A percentile compares a stretch with the other conserved stretches of the same genome.
These are phyloP conservation scores for Fomitopsis pinicola DNA, from an alignment of 1,284 basidiomycete species.

Conservation along the genomic window DNA sequence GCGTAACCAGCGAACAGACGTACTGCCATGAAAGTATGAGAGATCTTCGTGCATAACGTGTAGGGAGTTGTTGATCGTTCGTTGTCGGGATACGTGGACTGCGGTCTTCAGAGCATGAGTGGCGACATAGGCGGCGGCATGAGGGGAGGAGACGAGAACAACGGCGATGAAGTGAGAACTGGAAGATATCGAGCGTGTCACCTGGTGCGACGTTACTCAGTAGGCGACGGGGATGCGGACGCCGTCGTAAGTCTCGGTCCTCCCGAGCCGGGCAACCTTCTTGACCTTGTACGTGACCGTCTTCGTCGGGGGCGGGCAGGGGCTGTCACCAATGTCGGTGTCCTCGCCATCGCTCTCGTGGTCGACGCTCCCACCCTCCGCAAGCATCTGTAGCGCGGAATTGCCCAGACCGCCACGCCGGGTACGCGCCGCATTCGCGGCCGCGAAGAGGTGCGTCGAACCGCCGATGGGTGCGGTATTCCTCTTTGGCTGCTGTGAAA, in stretches of 20 bases:
- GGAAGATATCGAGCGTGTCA: background rate
- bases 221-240: constrained; percentile 31
- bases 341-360: constrained; percentile 66
- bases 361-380: constrained; percentile 57
- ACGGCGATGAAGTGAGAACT: background rate
- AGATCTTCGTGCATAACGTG: constrained; percentile 2
- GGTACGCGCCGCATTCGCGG: constrained; percentile 57
- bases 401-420: constrained; percentile 39
- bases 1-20: constrained; percentile 17
- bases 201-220: constrained; percentile 8
- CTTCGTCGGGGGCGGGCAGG: constrained; percentile 72
- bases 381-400: constrained; percentile 49
- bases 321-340: constrained; percentile 73
- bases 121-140: constrained; percentile 5
- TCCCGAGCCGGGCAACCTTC: constrained; percentile 44
- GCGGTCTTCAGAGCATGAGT: constrained; percentile 1
- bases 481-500: constrained; percentile 44
- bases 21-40: constrained; percentile 6
- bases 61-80: constrained; percentile 12
- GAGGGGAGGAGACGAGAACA: background rate
- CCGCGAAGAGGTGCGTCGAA: constrained; percentile 53
- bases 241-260: constrained; percentile 65
- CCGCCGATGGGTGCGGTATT: constrained; percentile 53
- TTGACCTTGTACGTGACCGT: constrained; percentile 47
- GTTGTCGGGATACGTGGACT: constrained; percentile 9